phyloP scores from a whole-genome alignment of 2,329 filamentous ascomycete species.

The Sclerotinia sclerotiorum region DNA sequence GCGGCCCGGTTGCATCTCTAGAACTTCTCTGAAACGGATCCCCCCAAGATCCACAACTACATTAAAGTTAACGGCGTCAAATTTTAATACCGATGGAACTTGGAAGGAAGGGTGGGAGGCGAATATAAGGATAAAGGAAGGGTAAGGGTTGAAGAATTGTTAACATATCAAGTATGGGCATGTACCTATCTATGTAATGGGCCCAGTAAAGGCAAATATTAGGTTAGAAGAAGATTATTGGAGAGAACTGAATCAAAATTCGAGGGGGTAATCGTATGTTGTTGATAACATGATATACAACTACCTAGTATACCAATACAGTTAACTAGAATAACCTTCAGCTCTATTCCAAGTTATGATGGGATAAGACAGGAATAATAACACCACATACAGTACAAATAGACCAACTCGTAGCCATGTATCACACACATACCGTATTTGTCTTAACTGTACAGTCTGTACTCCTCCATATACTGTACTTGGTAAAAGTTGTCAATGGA shows the following conservation, averaged over 20 bases:
- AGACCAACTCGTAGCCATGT: no score
- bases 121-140: neutral
- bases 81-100: neutral
- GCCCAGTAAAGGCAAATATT: no score
- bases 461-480: neutral
- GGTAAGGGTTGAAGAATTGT: no score
- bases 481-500: neutral
- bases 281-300: no score
- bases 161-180: neutral
- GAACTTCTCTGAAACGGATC: slow-evolving; percentile 10
- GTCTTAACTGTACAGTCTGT: neutral
- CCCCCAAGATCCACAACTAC: slow-evolving; percentile 1
- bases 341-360: no score
- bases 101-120: slow-evolving; percentile 6
- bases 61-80: slow-evolving; percentile 5
- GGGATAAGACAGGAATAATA: no score
- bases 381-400: no score
- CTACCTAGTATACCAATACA: no score
- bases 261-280: no score
- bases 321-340: no score
- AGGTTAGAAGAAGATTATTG: no score
- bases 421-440: neutral
- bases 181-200: neutral
- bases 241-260: no score
- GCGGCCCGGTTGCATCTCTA: slow-evolving; percentile 10